A percentile compares a stretch with the other conserved stretches of the same genome.
Conservation (phyloP, 2,329 filamentous ascomycete species). For the Neopestalotiopsis clavispora region DNA sequence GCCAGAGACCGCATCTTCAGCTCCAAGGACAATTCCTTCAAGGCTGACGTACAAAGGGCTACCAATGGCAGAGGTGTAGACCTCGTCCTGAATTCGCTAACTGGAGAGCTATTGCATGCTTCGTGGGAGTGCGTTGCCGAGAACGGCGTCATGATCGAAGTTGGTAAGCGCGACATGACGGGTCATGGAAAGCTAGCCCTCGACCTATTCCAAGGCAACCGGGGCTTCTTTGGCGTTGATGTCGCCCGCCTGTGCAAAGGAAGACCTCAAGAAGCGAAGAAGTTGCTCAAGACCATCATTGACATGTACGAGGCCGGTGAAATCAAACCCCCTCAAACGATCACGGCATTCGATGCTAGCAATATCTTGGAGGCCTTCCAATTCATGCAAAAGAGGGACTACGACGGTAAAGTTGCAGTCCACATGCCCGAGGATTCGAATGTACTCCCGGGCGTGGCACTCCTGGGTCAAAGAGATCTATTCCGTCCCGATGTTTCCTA, state of each 20-base stretch:
- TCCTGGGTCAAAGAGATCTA: background rate
- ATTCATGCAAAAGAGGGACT: constrained; percentile 40
- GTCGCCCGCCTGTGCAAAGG: constrained; percentile 1
- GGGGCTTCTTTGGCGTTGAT: constrained; percentile 8
- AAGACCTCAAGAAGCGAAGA: background rate
- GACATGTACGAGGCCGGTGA: constrained; percentile 20
- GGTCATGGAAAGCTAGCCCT: constrained; percentile 39
- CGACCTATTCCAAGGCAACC: constrained; percentile 32
- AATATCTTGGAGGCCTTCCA: constrained; percentile 37
- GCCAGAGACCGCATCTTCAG: constrained; percentile 4
- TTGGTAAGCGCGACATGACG: constrained; percentile 29
- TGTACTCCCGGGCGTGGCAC: background rate
- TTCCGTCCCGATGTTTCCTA: constrained; percentile 23
- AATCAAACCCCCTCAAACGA: constrained; percentile 24
- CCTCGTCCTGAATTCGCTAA: constrained; percentile 26
- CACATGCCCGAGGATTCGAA: constrained; percentile 1
- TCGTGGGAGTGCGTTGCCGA: constrained; percentile 10
- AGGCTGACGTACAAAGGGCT: background rate
- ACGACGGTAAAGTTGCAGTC: constrained; percentile 41
- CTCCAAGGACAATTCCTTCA: background rate
- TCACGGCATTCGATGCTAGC: constrained; percentile 27
- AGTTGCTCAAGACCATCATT: constrained; percentile 11
- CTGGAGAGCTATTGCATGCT: constrained; percentile 16
- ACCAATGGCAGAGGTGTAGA: constrained; percentile 3
- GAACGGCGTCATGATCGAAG: constrained; percentile 6